Percentiles rank a stretch among this genome's conserved stretches.
These are phyloP conservation scores for Zygosaccharomyces kombuchaensis DNA, from an alignment of 805 yeast species.

Conservation along the genomic window DNA sequence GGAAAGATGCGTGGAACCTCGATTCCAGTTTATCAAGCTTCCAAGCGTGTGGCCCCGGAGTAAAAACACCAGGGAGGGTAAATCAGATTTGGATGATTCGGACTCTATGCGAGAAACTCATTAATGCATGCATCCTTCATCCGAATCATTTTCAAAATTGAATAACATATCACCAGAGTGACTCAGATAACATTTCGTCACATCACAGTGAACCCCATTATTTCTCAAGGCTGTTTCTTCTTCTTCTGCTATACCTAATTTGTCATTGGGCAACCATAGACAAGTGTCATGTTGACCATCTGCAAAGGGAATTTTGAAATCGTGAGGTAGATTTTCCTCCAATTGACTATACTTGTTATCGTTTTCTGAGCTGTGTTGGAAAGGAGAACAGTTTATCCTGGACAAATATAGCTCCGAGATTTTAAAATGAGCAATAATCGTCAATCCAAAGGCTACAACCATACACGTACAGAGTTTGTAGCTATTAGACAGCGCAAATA, in stretches of 20 bases:
- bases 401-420: constrained; percentile 34
- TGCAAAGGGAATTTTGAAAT: constrained; percentile 15
- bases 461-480: constrained; percentile 45
- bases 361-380: constrained; percentile 1
- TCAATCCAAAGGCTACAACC: constrained; percentile 46
- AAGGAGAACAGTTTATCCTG: constrained; percentile 12
- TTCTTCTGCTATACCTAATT: constrained; percentile 32
- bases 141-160: background rate
- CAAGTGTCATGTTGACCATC: constrained; percentile 11
- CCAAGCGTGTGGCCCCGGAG: constrained; percentile 87
- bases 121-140: background rate
- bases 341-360: constrained; percentile 5
- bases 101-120: constrained; percentile 4
- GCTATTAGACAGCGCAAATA: constrained; percentile 58
- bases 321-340: background rate
- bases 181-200: constrained; percentile 13
- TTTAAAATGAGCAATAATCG: constrained; percentile 54
- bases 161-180: constrained; percentile 17
- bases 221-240: constrained; percentile 18
- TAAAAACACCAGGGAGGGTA: constrained; percentile 48
- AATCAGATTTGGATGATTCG: constrained; percentile 15
- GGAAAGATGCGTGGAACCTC: constrained; percentile 90
- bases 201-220: constrained; percentile 15
- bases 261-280: constrained; percentile 45
- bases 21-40: constrained; percentile 76